Evolutionary conservation across 208 protist genomes (phyloP).

Genomic region (Acanthamoeba comandoni): DNA sequence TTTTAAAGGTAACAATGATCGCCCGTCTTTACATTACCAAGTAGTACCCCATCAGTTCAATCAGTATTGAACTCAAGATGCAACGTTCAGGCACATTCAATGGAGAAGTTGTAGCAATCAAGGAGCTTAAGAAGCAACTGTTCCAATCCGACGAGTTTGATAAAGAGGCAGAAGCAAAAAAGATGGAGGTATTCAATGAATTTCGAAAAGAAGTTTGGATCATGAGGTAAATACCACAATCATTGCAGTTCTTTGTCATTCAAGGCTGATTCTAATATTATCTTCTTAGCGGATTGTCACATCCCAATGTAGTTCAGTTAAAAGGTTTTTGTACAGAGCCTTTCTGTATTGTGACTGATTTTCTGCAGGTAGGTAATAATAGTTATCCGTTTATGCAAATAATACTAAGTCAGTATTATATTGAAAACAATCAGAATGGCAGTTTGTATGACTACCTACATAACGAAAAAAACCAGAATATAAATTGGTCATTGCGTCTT

Average conservation of each 20-base stretch:
- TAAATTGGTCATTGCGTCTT: background rate
- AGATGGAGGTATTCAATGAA: conserved; percentile 2
- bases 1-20: background rate
- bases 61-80: too few relatives aligned
- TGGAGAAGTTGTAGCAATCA: conserved; percentile 7
- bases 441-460: conserved; percentile 23
- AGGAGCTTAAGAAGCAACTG: conserved; percentile 27
- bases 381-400: too few relatives aligned
- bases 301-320: background rate
- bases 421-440: background rate
- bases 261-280: too few relatives aligned
- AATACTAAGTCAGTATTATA: too few relatives aligned
- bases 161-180: conserved; percentile 4
- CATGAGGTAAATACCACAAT: background rate
- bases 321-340: conserved; percentile 5
- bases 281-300: background rate
- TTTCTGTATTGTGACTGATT: conserved; percentile 19
- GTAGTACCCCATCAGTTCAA: too few relatives aligned
- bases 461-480: background rate
- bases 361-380: background rate
- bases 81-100: too few relatives aligned
- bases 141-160: background rate
- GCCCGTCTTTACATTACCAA: too few relatives aligned
- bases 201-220: conserved; percentile 35
- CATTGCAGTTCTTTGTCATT: too few relatives aligned